These are phyloP conservation scores for Neoarthrinium moseri DNA, from an alignment of 2,329 filamentous ascomycete species.

Conservation along the genomic window DNA sequence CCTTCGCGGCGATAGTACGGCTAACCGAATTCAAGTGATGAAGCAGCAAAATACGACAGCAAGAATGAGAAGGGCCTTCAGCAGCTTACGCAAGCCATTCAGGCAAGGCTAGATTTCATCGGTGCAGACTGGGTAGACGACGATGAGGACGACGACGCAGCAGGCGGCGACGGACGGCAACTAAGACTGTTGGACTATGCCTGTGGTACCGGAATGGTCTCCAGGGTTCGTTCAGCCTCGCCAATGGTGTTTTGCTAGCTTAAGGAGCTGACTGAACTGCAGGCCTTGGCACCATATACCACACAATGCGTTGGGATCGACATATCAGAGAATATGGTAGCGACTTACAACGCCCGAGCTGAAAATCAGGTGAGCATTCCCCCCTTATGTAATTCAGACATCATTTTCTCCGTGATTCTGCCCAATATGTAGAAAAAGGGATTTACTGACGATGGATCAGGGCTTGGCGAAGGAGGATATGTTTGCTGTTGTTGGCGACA, in stretches of 20 bases:
- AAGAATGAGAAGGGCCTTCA: conserved; percentile 53
- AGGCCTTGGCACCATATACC: conserved; percentile 61
- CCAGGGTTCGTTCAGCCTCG: conserved; percentile 56
- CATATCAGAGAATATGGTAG: conserved; percentile 69
- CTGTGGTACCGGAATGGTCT: conserved; percentile 68
- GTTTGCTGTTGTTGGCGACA: conserved; percentile 56
- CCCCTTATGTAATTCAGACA: no score
- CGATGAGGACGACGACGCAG: conserved; percentile 31
- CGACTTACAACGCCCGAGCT: conserved; percentile 62
- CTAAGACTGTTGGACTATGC: conserved; percentile 71
- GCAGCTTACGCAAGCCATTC: conserved; percentile 54
- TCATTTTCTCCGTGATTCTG: not conserved
- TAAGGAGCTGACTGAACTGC: not conserved
- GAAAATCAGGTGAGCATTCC: conserved; percentile 44
- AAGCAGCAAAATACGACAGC: conserved; percentile 17
- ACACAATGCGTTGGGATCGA: conserved; percentile 68
- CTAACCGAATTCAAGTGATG: conserved; percentile 8
- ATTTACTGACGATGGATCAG: conserved; percentile 23
- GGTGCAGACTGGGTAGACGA: conserved; percentile 54
- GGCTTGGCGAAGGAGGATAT: conserved; percentile 52
- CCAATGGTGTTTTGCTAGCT: no score
- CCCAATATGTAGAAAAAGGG: conserved; percentile 1
- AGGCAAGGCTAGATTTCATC: conserved; percentile 56
- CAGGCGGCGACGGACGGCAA: conserved; percentile 23
- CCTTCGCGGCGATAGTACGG: no score